Evolutionary conservation across 306 rosid genomes (phyloP).

Genomic region (Begonia masoniana): DNA sequence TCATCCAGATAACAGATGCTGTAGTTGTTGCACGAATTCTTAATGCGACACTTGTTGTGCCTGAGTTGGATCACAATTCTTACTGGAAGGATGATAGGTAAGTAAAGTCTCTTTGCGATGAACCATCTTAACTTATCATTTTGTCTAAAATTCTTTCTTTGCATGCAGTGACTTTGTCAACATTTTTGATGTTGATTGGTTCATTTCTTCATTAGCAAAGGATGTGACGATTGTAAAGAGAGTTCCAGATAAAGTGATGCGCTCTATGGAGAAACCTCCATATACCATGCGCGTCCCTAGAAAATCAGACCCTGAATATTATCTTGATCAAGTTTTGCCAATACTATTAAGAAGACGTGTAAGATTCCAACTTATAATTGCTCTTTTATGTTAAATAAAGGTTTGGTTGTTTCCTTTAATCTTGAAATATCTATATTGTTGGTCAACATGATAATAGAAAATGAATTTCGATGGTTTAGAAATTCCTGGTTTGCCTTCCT

Average conservation of each 20-base stretch:
- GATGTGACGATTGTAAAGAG: conserved; percentile 76
- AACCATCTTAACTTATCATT: neutral
- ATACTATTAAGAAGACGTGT: conserved; percentile 84
- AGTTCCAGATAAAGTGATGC: conserved; percentile 89
- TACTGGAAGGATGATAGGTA: conserved; percentile 96
- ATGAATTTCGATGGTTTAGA: no score
- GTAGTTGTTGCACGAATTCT: conserved; percentile 93
- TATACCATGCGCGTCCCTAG: conserved; percentile 98
- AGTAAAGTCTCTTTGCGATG: conserved; percentile 3
- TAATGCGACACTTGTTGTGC: conserved; percentile 90
- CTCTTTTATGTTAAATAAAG: neutral
- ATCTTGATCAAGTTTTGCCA: conserved; percentile 93
- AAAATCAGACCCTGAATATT: conserved; percentile 94
- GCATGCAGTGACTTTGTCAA: conserved; percentile 65
- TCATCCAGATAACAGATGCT: conserved; percentile 87
- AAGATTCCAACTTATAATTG: conserved; percentile 3
- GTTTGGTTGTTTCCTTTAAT: neutral
- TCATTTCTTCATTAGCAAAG: conserved; percentile 74
- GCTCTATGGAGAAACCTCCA: conserved; percentile 96
- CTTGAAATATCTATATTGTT: no score
- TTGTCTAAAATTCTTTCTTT: neutral
- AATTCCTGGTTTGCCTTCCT: no score
- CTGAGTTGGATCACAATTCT: conserved; percentile 89
- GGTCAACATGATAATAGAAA: no score
- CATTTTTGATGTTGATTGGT: conserved; percentile 80